These are phyloP conservation scores for Ogataea kodamae DNA, from an alignment of 805 yeast genomes.

Conservation along the genomic window DNA sequence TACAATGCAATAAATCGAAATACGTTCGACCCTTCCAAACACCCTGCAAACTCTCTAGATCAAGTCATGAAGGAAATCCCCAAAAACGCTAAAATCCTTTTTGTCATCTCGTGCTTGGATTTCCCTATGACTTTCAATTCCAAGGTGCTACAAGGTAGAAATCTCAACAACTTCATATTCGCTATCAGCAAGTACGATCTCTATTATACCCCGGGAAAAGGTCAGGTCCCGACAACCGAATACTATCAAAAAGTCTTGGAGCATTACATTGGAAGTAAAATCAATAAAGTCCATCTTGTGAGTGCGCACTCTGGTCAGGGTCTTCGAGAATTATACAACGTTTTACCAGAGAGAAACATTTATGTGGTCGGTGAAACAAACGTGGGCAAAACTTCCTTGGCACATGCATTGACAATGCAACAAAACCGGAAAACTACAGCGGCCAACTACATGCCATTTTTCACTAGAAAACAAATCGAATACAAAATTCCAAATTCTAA, in stretches of 20 bases:
- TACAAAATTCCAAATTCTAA: constrained; percentile 33
- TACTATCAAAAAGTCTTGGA: constrained; percentile 35
- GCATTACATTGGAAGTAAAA: constrained; percentile 28
- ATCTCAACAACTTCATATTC: constrained; percentile 37
- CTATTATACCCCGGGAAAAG: constrained; percentile 26
- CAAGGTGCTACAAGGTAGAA: constrained; percentile 33
- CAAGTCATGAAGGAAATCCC: constrained; percentile 40
- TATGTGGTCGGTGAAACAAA: constrained; percentile 66
- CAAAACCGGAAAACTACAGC: constrained; percentile 15
- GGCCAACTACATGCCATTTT: constrained; percentile 58
- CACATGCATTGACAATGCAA: constrained; percentile 38
- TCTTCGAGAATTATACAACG: constrained; percentile 35
- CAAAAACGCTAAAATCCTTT: constrained; percentile 44
- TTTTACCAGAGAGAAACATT: constrained; percentile 36
- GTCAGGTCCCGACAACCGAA: constrained; percentile 22
- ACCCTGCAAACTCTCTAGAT: constrained; percentile 29
- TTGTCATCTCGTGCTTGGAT: constrained; percentile 64
- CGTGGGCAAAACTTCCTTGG: constrained; percentile 64
- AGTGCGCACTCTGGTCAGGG: constrained; percentile 58
- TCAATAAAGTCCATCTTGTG: constrained; percentile 41
- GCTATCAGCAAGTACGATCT: constrained; percentile 41
- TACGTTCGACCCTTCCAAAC: constrained; percentile 35
- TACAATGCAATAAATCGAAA: constrained; percentile 47
- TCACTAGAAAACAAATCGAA: constrained; percentile 54
- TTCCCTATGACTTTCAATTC: constrained; percentile 61